Percentiles rank a stretch among this genome's conserved stretches.
Conservation (phyloP, 192 early-diverging fungal genomes). For the Backusella tarrabulga region DNA sequence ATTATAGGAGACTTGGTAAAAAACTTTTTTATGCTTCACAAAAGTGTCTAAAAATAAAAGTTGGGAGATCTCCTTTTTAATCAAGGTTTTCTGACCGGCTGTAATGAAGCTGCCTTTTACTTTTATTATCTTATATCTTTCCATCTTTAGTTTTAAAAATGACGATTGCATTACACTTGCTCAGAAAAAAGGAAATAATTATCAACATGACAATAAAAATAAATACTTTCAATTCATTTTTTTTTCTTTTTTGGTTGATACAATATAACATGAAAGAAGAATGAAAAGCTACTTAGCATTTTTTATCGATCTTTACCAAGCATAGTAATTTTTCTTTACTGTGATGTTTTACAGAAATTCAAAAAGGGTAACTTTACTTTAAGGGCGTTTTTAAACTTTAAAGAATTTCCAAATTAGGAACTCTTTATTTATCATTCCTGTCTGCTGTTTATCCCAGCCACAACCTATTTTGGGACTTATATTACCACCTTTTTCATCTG, state of each 20-base stretch:
- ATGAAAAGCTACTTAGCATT: neutral
- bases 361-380: neutral
- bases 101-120: neutral
- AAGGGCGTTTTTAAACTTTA: neutral
- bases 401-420: neutral
- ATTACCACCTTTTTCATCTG: neutral
- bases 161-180: neutral
- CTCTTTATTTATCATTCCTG: neutral
- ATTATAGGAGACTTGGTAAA: neutral
- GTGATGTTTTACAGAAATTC: neutral
- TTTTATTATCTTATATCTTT: constrained; percentile 1
- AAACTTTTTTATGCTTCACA: neutral
- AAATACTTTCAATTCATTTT: neutral
- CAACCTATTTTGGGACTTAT: constrained; percentile 1
- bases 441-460: neutral
- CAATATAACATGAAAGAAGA: neutral
- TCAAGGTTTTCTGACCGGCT: neutral
- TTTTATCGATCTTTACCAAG: neutral
- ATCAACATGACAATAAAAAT: neutral
- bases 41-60: constrained; percentile 1
- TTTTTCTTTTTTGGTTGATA: neutral
- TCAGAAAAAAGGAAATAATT: neutral
- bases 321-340: neutral
- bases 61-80: neutral
- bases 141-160: neutral